Evolutionary conservation across 805 yeast genomes (phyloP).

Genomic region (Metahyphopichia silvanorum): DNA sequence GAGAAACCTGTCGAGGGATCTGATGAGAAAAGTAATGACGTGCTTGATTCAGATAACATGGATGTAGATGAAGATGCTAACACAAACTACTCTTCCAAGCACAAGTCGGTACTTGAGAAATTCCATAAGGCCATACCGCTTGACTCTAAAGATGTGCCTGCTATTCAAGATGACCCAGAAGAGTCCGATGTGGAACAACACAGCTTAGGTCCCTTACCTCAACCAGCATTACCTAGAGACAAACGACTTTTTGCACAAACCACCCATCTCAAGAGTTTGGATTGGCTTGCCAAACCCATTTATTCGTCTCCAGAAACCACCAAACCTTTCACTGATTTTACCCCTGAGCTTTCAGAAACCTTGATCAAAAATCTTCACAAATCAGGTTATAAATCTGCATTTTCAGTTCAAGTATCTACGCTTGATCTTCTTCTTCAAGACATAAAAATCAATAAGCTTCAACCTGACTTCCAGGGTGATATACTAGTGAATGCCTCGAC

Average conservation of each 20-base stretch:
- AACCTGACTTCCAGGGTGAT: conserved; percentile 66
- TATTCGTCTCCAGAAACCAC: conserved; percentile 48
- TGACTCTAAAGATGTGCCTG: conserved; percentile 17
- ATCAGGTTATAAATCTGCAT: conserved; percentile 53
- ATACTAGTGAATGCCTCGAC: conserved; percentile 89
- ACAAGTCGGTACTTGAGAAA: conserved; percentile 16
- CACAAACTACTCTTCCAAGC: conserved; percentile 17
- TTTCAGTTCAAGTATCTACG: conserved; percentile 73
- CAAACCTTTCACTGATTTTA: conserved; percentile 47
- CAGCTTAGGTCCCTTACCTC: conserved; percentile 74
- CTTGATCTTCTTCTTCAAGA: conserved; percentile 51
- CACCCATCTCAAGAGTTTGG: conserved; percentile 33
- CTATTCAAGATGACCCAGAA: conserved; percentile 25
- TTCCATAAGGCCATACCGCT: conserved; percentile 13
- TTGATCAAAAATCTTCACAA: conserved; percentile 46
- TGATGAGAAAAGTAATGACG: neutral
- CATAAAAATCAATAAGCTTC: conserved; percentile 32
- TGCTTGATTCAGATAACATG: conserved; percentile 2
- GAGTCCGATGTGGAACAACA: conserved; percentile 16
- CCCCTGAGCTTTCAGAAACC: conserved; percentile 35
- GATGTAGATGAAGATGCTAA: conserved; percentile 12
- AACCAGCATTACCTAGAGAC: conserved; percentile 67
- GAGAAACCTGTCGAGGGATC: conserved; percentile 6
- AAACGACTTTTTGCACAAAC: conserved; percentile 26
- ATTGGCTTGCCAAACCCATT: conserved; percentile 69